phyloP scores from a whole-genome alignment of 352 stramenopile genomes.

The Globisporangium canariense region DNA sequence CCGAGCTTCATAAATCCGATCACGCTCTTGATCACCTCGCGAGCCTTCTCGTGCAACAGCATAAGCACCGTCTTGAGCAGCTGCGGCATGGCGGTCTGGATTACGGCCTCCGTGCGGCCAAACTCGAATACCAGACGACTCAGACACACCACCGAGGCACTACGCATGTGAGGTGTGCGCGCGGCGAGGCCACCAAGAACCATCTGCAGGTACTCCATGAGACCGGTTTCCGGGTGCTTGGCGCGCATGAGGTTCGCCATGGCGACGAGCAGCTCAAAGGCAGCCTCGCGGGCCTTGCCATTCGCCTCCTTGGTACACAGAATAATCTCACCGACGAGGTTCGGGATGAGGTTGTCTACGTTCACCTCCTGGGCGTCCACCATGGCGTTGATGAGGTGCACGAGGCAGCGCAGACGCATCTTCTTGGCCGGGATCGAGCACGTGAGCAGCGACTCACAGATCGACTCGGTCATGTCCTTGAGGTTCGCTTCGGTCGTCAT shows the following conservation, averaged over 20 bases:
- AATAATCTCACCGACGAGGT: slow-evolving; percentile 94
- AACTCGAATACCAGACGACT: slow-evolving; percentile 96
- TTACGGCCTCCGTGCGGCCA: slow-evolving; percentile 63
- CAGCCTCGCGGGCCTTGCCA: slow-evolving; percentile 88
- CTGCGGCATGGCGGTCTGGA: slow-evolving; percentile 78
- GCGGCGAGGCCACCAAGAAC: slow-evolving; percentile 91
- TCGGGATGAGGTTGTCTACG: slow-evolving; percentile 84
- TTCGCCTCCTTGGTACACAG: slow-evolving; percentile 97
- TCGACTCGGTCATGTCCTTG: slow-evolving; percentile 90
- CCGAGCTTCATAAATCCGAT: slow-evolving; percentile 95
- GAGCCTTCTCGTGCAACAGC: slow-evolving; percentile 91
- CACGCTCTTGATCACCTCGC: slow-evolving; percentile 96
- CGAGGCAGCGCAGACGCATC: slow-evolving; percentile 92
- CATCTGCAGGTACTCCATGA: slow-evolving; percentile 91
- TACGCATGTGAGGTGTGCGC: slow-evolving; percentile 94
- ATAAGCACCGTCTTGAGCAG: slow-evolving; percentile 92
- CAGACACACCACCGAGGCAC: slow-evolving; percentile 92
- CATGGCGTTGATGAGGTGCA: slow-evolving; percentile 76
- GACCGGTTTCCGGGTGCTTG: slow-evolving; percentile 62
- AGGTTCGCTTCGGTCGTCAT: slow-evolving; percentile 76
- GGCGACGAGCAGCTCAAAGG: slow-evolving; percentile 81
- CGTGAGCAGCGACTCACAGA: slow-evolving; percentile 93
- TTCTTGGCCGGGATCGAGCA: slow-evolving; percentile 94
- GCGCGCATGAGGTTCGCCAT: slow-evolving; percentile 75
- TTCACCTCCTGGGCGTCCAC: slow-evolving; percentile 71